A percentile compares a stretch with the other conserved stretches of the same genome.
Evolutionary conservation across 768 basidiomycete species (phyloP).

Genomic region (Tephrocybe sp.): DNA sequence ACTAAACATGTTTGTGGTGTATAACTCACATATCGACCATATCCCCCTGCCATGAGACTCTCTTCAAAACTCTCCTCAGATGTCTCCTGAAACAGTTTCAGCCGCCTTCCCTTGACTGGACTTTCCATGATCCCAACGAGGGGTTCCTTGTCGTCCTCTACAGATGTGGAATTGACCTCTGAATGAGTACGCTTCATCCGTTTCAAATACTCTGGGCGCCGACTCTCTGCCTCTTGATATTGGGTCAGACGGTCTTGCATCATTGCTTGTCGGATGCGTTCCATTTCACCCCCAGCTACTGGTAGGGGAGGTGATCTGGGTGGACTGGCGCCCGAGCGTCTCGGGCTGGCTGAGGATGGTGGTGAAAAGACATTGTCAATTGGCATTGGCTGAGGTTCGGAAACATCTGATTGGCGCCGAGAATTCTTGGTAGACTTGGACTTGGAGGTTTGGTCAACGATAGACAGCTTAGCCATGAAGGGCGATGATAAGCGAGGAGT

Average conservation of each 20-base stretch:
- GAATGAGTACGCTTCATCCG: constrained; percentile 51
- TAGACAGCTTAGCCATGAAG: constrained; percentile 40
- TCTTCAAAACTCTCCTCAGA: constrained; percentile 86
- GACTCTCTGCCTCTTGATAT: constrained; percentile 55
- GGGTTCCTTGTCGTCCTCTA: constrained; percentile 31
- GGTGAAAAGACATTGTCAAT: constrained; percentile 28
- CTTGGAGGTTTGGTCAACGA: constrained; percentile 24
- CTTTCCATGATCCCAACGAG: constrained; percentile 67
- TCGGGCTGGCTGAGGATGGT: constrained; percentile 2
- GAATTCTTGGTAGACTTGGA: constrained; percentile 11
- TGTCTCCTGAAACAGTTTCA: constrained; percentile 79
- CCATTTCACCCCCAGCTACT: constrained; percentile 53
- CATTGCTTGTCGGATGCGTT: constrained; percentile 56
- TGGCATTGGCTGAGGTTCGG: constrained; percentile 18
- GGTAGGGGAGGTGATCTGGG: constrained; percentile 25
- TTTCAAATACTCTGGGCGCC: constrained; percentile 72
- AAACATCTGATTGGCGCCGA: constrained; percentile 16
- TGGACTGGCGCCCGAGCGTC: constrained; percentile 15
- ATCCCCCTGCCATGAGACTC: constrained; percentile 80
- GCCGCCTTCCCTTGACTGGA: constrained; percentile 68
- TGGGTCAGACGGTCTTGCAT: constrained; percentile 50
- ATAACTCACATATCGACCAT: constrained; percentile 65
- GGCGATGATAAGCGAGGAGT: constrained; percentile 45
- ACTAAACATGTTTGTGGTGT: neutral
- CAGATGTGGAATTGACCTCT: constrained; percentile 38